Evolutionary conservation across 2,329 filamentous ascomycete genomes (phyloP).

Genomic region (Ceratocystis ficicola): DNA sequence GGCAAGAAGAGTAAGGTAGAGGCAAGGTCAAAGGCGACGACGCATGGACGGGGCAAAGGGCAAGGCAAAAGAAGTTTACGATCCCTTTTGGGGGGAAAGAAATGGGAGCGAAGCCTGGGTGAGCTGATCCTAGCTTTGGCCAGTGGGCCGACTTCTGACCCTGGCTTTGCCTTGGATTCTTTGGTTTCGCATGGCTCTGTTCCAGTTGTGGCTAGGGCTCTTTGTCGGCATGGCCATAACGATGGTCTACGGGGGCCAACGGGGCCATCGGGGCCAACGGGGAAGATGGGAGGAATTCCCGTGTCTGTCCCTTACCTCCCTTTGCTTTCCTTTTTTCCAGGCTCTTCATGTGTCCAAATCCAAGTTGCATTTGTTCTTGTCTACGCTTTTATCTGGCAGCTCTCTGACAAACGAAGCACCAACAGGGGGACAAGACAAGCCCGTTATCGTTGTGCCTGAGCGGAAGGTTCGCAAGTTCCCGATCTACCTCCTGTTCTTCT

Average conservation of each 20-base stretch:
- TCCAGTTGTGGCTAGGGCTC: background rate
- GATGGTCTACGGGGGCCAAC: background rate
- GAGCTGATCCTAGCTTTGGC: background rate
- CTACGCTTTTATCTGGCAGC: too few relatives aligned
- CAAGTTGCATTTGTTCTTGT: too few relatives aligned
- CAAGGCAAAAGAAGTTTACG: background rate
- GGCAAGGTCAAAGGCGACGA: too few relatives aligned
- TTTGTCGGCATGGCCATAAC: conserved; percentile 3
- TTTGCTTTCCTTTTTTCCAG: background rate
- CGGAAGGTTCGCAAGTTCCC: too few relatives aligned
- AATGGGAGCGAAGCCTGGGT: too few relatives aligned
- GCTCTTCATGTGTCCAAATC: background rate
- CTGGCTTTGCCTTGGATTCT: background rate
- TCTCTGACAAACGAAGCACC: too few relatives aligned
- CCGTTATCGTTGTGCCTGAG: too few relatives aligned
- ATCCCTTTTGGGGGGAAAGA: background rate
- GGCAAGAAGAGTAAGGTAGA: too few relatives aligned
- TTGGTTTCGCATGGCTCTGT: background rate
- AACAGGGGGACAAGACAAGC: too few relatives aligned
- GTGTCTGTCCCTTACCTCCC: background rate
- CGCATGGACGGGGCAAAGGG: background rate
- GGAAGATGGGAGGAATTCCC: conserved; percentile 1
- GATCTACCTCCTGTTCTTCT: too few relatives aligned
- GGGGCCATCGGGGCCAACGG: background rate
- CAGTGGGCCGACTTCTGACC: background rate